Evolutionary conservation across 202 grass and related monocot genomes (phyloP), one percentile per base, ranked within the genome.

Genomic region (Elaeis oleifera): DNA sequence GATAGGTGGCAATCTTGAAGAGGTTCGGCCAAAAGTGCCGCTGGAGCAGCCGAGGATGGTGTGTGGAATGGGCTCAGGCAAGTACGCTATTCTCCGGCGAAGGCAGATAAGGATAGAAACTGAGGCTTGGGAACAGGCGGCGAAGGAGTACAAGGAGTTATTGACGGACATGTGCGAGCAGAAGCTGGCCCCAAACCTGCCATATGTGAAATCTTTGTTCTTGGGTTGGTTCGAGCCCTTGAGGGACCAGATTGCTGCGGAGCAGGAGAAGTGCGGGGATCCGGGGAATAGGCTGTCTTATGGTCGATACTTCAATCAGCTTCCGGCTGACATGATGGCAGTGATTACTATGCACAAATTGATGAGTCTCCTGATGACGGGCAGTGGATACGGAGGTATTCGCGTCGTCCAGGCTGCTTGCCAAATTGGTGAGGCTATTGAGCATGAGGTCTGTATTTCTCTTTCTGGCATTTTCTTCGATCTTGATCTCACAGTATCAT

Each of bases 261-360:
- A 89, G 52, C 88, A 97, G 76, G 88, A 84, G 29, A 60, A 63
- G 11, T 72, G 84, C 31, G 69, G 64, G 4, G 65, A 55, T 49
- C 23, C 16, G 0, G 77, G 52, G 18, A 22, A 53, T 18, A 77
- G 79, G 0, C 54, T 71, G 9, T 61, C 71, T 0, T 70, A 89
- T 19, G 74, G 24, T 0, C 64, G 75, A 0, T 84, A 62, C 25
- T 89, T 97, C 49, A 74, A 70, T 75, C 61, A 71, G 54, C 83
- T 97, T 6, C 92, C 88, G 0, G 84, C 92, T 0, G 92, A 97
- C 23, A 97, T 84, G 92, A 92, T 97, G 88, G 92, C 92, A 0
- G 84, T 97, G 26, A 97, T 97, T 59, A 89, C 88, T 21, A 97
- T 97, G 92, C 92, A 97, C 78, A 91, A 97, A 54, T 57, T 92